Conservation (phyloP, 768 basidiomycete species). For the Panaeolus cyanescens region DNA sequence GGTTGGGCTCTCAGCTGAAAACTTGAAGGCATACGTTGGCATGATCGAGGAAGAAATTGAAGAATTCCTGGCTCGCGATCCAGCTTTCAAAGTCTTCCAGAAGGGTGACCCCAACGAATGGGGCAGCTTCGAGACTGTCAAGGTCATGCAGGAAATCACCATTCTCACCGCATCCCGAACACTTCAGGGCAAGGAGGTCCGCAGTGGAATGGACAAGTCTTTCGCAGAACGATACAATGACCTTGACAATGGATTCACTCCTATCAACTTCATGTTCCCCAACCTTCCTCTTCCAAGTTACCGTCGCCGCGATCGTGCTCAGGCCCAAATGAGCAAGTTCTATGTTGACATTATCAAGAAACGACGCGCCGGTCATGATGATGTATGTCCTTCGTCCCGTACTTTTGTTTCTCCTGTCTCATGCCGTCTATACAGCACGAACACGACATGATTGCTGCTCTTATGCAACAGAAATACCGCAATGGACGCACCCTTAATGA, state of each 20-base stretch:
- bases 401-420: background rate
- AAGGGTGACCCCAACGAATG: conserved; percentile 71
- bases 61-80: conserved; percentile 68
- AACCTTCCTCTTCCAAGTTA: conserved; percentile 91
- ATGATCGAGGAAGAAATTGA: conserved; percentile 80
- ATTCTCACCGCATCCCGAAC: conserved; percentile 94
- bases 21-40: conserved; percentile 81
- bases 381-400: conserved; percentile 29
- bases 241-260: conserved; percentile 95
- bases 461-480: conserved; percentile 84
- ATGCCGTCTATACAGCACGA: conserved; percentile 45
- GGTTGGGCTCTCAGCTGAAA: conserved; percentile 90
- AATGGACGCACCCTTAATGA: conserved; percentile 77
- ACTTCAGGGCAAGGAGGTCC: conserved; percentile 91
- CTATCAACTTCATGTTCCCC: conserved; percentile 94
- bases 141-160: conserved; percentile 82
- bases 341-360: conserved; percentile 85
- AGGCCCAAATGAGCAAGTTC: conserved; percentile 91
- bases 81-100: conserved; percentile 63
- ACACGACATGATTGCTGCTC: conserved; percentile 90
- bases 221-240: conserved; percentile 87
- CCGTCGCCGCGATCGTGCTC: conserved; percentile 84
- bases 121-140: conserved; percentile 75
- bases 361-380: conserved; percentile 53
- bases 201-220: conserved; percentile 72